Percentiles rank a stretch among this genome's conserved stretches.
phyloP scores from a whole-genome alignment of 805 yeast species.

The Phaffomyces thermotolerans region DNA sequence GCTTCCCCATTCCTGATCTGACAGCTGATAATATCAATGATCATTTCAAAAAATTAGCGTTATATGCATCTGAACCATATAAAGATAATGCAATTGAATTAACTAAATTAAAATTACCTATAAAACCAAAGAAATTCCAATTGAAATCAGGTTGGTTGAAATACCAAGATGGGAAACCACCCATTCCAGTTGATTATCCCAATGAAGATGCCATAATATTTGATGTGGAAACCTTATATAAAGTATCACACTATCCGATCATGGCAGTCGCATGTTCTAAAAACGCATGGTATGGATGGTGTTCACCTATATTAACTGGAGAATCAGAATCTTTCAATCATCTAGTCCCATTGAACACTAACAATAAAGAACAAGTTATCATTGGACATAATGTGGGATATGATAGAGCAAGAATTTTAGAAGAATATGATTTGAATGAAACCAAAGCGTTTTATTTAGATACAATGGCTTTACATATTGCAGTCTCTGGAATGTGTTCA shows the following conservation, averaged over 20 bases:
- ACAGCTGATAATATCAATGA: conserved; percentile 72
- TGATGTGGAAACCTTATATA: conserved; percentile 85
- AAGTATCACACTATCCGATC: conserved; percentile 64
- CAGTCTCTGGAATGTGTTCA: conserved; percentile 87
- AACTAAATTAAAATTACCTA: conserved; percentile 28
- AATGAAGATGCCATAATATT: conserved; percentile 66
- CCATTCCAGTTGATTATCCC: conserved; percentile 60
- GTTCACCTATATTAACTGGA: conserved; percentile 72
- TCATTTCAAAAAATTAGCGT: conserved; percentile 74
- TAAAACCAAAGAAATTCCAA: conserved; percentile 46
- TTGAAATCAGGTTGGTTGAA: conserved; percentile 74
- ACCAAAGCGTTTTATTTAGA: conserved; percentile 79
- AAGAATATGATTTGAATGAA: conserved; percentile 66
- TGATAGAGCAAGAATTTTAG: conserved; percentile 80
- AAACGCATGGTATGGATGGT: conserved; percentile 91
- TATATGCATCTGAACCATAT: conserved; percentile 52
- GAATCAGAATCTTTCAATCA: conserved; percentile 44
- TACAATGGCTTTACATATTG: conserved; percentile 89
- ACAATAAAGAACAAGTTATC: conserved; percentile 43
- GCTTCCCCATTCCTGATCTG: conserved; percentile 57
- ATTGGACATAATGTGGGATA: conserved; percentile 89
- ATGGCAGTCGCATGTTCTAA: conserved; percentile 74
- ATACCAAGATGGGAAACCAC: conserved; percentile 48
- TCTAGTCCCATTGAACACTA: conserved; percentile 66
- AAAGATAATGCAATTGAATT: conserved; percentile 42